Percentiles rank a stretch among this genome's conserved stretches.
Conservation (phyloP, 257 asterid species). For the Mitragyna speciosa region DNA sequence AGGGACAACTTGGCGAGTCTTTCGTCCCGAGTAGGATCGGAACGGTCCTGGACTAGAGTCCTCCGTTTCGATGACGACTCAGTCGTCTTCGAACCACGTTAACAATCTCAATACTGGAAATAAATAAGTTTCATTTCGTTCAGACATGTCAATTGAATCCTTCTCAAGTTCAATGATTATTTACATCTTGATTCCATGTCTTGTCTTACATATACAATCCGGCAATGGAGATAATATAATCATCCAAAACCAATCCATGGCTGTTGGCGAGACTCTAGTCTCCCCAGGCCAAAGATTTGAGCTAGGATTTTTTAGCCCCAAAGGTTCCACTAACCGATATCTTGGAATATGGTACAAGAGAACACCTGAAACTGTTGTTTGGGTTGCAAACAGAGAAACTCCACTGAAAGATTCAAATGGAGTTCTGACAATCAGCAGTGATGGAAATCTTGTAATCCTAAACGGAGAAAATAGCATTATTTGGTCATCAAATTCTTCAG, state of each 20-base stretch:
- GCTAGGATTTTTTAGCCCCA: constrained; percentile 26
- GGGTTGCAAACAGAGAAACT: constrained; percentile 32
- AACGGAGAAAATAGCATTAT: constrained; percentile 13
- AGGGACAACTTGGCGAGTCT: no score
- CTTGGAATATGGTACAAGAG: constrained; percentile 34
- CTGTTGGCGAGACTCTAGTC: constrained; percentile 9
- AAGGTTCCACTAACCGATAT: constrained; percentile 16
- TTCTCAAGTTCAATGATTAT: not conserved
- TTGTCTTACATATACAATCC: not conserved
- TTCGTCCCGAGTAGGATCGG: no score
- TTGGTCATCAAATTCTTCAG: constrained; percentile 27
- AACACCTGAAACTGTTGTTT: constrained; percentile 18
- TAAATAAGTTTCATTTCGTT: not conserved
- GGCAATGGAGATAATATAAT: not conserved
- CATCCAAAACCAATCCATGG: not conserved
- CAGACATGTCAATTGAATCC: not conserved
- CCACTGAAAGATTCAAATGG: constrained; percentile 22
- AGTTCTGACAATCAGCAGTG: constrained; percentile 7
- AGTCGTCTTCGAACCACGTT: no score
- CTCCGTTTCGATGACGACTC: no score
- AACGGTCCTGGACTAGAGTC: no score
- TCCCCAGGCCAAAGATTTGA: constrained; percentile 21
- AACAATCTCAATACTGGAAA: not conserved
- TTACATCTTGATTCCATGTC: not conserved
- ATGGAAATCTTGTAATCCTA: constrained; percentile 17